Percentiles rank a stretch among this genome's conserved stretches.
phyloP scores from a whole-genome alignment of 768 basidiomycete genomes.

The Tricholomella constricta region DNA sequence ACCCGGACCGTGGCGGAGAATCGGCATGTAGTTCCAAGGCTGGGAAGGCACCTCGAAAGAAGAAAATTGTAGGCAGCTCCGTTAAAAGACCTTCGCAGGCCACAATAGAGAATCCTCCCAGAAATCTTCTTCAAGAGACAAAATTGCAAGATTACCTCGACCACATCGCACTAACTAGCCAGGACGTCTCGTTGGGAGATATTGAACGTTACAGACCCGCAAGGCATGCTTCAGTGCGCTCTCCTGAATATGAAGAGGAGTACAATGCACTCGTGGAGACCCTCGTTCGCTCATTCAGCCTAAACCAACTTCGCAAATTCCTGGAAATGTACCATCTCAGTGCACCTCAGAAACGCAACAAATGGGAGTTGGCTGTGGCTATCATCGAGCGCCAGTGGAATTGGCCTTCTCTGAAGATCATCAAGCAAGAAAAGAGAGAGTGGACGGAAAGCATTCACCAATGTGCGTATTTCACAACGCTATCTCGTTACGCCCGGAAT shows the following conservation, averaged over 20 bases:
- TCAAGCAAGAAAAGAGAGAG: conserved; percentile 52
- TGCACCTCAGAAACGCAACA: conserved; percentile 33
- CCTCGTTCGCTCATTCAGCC: conserved; percentile 64
- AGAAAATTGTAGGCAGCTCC: not conserved
- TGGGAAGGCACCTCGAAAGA: not conserved
- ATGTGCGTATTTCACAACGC: conserved; percentile 38
- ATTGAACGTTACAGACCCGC: conserved; percentile 58
- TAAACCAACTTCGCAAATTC: conserved; percentile 59
- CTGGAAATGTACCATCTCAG: conserved; percentile 48
- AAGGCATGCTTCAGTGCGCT: conserved; percentile 38
- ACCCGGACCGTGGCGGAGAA: not conserved
- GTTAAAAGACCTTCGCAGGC: not conserved
- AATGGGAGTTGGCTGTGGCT: conserved; percentile 43
- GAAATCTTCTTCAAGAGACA: conserved; percentile 40
- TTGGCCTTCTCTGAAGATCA: conserved; percentile 61
- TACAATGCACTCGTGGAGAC: conserved; percentile 56
- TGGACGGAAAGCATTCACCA: conserved; percentile 47
- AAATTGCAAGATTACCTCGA: conserved; percentile 59
- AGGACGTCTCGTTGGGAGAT: conserved; percentile 57
- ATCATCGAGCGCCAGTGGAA: conserved; percentile 70
- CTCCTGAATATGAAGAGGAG: conserved; percentile 48
- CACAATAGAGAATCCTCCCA: not conserved
- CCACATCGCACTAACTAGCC: conserved; percentile 46
- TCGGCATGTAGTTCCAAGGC: not conserved
- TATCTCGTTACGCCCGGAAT: not conserved